Percentiles rank a stretch among this genome's conserved stretches.
phyloP scores from a whole-genome alignment of 2,329 filamentous ascomycete species.

The Trichoderma sp. region DNA sequence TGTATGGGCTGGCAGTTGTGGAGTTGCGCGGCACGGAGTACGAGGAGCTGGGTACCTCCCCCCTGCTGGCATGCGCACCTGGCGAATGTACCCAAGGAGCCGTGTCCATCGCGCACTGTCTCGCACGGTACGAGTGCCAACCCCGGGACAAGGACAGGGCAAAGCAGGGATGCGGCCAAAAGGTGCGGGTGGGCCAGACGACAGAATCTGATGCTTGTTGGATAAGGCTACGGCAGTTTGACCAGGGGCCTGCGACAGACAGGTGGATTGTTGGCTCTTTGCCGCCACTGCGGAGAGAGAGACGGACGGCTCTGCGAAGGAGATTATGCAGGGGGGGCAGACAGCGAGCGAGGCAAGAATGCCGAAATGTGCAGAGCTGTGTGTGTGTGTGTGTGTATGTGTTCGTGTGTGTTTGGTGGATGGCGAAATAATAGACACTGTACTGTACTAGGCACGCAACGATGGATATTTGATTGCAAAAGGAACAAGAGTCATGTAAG shows the following conservation, averaged over 20 bases:
- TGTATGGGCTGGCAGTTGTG: not conserved
- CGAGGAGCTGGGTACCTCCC: constrained; percentile 2
- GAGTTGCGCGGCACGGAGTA: constrained; percentile 1
- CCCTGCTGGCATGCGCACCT: constrained; percentile 1
- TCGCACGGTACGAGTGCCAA: not conserved
- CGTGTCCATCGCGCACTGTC: not conserved
- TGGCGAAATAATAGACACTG: not conserved
- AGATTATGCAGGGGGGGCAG: constrained; percentile 21
- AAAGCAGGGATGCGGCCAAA: not conserved
- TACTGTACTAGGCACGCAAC: not conserved
- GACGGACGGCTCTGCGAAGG: constrained; percentile 13
- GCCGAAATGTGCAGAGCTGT: not conserved
- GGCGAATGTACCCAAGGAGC: not conserved
- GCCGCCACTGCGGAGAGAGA: constrained; percentile 19
- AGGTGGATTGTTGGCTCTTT: not conserved
- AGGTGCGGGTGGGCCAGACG: not conserved
- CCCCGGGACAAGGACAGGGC: not conserved
- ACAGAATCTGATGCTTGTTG: constrained; percentile 16
- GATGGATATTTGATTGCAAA: not conserved
- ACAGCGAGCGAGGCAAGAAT: not conserved
- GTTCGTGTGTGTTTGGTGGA: not conserved
- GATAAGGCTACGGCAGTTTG: constrained; percentile 22
- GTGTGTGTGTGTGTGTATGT: not conserved
- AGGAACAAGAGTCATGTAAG: not conserved
- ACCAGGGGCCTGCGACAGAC: constrained; percentile 15